Conservation (phyloP, 345 rosid species). For the Salix suchowensis region DNA sequence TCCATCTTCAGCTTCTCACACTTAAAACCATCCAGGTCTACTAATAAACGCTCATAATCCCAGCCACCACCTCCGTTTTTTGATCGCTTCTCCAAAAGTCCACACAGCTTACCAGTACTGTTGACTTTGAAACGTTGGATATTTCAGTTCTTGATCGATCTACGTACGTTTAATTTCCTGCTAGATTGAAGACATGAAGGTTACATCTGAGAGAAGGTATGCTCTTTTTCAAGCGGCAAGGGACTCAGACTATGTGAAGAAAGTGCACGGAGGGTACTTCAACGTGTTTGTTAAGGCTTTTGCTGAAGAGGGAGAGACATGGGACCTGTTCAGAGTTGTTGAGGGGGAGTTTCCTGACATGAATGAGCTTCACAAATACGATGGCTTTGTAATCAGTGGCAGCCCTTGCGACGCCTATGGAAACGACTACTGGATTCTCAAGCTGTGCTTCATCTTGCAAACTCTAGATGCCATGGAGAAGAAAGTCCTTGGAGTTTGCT, state of each 20-base stretch:
- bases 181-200: too few species aligned
- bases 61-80: too few species aligned
- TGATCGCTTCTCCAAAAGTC: too few species aligned
- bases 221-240: constrained; percentile 62
- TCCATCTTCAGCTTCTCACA: too few species aligned
- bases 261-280: constrained; percentile 71
- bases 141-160: too few species aligned
- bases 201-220: constrained; percentile 30
- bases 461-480: constrained; percentile 70
- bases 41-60: too few species aligned
- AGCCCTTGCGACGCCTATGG: constrained; percentile 81
- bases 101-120: too few species aligned
- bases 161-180: too few species aligned
- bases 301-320: constrained; percentile 71
- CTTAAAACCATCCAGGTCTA: too few species aligned
- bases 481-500: constrained; percentile 83
- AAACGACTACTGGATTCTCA: constrained; percentile 64
- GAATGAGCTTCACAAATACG: constrained; percentile 54
- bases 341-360: constrained; percentile 74
- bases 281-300: constrained; percentile 66
- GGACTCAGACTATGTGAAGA: constrained; percentile 72
- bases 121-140: too few species aligned
- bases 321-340: constrained; percentile 75
- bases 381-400: constrained; percentile 80
- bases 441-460: constrained; percentile 58